phyloP scores from a whole-genome alignment of 2,329 filamentous ascomycete species.

The Didymella lethalis region DNA sequence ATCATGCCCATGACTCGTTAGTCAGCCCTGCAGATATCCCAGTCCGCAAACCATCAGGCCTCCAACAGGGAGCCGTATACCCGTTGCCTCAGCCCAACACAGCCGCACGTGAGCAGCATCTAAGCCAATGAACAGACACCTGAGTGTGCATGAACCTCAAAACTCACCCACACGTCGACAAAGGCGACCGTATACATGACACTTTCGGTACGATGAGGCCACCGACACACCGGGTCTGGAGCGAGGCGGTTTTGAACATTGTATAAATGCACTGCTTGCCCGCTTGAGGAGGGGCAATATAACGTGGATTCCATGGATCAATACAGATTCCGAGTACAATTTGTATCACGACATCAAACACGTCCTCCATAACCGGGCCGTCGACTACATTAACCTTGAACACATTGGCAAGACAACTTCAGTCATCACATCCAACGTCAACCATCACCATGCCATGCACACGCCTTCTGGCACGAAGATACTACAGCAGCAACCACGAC shows the following conservation, averaged over 20 bases:
- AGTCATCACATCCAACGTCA: not conserved
- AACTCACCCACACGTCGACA: not conserved
- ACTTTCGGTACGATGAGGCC: not conserved
- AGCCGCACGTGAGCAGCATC: conserved; percentile 3
- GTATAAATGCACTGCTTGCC: conserved; percentile 4
- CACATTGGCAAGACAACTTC: not conserved
- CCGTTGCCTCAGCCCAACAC: conserved; percentile 10
- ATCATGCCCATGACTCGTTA: conserved; percentile 5
- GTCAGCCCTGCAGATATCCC: conserved; percentile 6
- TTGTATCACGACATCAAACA: conserved; percentile 2
- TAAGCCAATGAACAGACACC: conserved; percentile 2
- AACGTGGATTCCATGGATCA: conserved; percentile 2
- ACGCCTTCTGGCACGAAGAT: not conserved
- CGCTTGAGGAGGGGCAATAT: not conserved
- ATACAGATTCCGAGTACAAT: not conserved
- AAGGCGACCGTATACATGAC: not conserved
- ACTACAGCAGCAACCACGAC: not conserved
- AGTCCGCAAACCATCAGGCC: conserved; percentile 7
- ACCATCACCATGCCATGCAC: not conserved
- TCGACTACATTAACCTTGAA: not conserved
- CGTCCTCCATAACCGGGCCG: conserved; percentile 9
- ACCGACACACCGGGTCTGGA: not conserved
- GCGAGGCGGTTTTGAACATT: not conserved
- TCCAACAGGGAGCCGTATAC: conserved; percentile 11
- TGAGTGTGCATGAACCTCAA: not conserved